A percentile compares a stretch with the other conserved stretches of the same genome.
Conservation (phyloP, 148 eudicot species). For the Rhododendron simsii region DNA sequence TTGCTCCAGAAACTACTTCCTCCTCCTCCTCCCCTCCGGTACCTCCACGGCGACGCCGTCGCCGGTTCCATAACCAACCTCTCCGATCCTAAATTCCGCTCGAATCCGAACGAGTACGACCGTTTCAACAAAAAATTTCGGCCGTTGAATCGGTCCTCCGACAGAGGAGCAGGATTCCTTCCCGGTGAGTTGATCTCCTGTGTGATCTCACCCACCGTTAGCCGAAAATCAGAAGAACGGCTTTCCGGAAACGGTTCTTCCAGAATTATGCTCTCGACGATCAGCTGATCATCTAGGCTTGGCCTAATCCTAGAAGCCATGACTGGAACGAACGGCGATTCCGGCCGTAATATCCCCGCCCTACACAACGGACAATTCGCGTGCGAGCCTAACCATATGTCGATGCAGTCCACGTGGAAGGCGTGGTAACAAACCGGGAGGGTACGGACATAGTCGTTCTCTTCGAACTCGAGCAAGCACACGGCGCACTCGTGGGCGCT, state of each 20-base stretch:
- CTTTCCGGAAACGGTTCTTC: slow-evolving; percentile 44
- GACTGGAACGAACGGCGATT: slow-evolving; percentile 59
- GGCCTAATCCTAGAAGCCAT: slow-evolving; percentile 86
- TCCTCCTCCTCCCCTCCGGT: slow-evolving; percentile 32
- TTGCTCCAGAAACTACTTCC: slow-evolving; percentile 52
- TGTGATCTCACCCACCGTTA: slow-evolving; percentile 25
- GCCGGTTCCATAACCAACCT: slow-evolving; percentile 51
- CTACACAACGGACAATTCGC: slow-evolving; percentile 92
- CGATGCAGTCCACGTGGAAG: slow-evolving; percentile 92
- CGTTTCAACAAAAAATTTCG: slow-evolving; percentile 55
- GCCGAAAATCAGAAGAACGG: neutral
- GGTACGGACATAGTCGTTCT: slow-evolving; percentile 74
- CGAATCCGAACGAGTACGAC: slow-evolving; percentile 87
- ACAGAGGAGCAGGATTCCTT: slow-evolving; percentile 10
- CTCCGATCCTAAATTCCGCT: slow-evolving; percentile 64
- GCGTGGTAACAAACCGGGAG: slow-evolving; percentile 73
- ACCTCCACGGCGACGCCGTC: slow-evolving; percentile 71
- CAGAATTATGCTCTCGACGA: slow-evolving; percentile 41
- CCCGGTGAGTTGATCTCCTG: slow-evolving; percentile 26
- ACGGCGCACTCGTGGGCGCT: slow-evolving; percentile 67
- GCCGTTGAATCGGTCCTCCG: slow-evolving; percentile 37
- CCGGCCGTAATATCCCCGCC: slow-evolving; percentile 43
- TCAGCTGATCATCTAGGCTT: slow-evolving; percentile 42
- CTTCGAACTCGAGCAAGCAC: slow-evolving; percentile 75
- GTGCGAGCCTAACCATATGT: slow-evolving; percentile 78